These are phyloP conservation scores for Erysimum pusillum DNA, from an alignment of 441 rosid genomes.

Conservation along the genomic window DNA sequence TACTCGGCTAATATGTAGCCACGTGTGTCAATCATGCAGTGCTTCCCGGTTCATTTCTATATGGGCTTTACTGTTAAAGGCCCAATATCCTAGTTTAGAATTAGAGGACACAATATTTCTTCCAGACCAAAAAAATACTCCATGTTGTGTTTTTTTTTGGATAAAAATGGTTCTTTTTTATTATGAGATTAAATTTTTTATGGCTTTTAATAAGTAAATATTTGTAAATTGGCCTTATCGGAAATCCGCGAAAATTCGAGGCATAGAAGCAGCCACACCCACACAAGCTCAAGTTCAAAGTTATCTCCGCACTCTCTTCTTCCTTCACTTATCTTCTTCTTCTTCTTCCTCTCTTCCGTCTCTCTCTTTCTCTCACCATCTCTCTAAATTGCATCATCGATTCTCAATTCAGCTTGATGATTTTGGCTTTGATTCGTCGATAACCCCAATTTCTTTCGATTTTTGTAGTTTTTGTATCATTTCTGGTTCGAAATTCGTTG, in stretches of 20 bases:
- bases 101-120: background rate
- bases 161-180: no score
- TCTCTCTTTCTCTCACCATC: background rate
- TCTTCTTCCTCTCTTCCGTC: constrained; percentile 11
- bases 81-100: background rate
- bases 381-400: constrained; percentile 14
- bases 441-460: constrained; percentile 24
- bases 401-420: constrained; percentile 20
- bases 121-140: background rate
- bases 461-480: constrained; percentile 7
- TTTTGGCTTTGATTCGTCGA: constrained; percentile 26
- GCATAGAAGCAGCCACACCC: constrained; percentile 53
- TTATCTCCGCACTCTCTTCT: constrained; percentile 36
- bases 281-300: constrained; percentile 49
- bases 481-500: constrained; percentile 9
- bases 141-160: no score
- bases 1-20: constrained; percentile 24
- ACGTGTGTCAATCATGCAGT: constrained; percentile 27
- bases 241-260: constrained; percentile 48
- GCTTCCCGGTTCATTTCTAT: background rate
- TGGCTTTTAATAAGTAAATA: no score
- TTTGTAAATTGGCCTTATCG: constrained; percentile 50
- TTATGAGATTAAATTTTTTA: no score
- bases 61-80: background rate
- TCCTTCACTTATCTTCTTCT: constrained; percentile 44